Evolutionary conservation across 1,284 basidiomycete genomes (phyloP), one percentile per base, ranked within the genome.

Genomic region (Peniophora sp.): DNA sequence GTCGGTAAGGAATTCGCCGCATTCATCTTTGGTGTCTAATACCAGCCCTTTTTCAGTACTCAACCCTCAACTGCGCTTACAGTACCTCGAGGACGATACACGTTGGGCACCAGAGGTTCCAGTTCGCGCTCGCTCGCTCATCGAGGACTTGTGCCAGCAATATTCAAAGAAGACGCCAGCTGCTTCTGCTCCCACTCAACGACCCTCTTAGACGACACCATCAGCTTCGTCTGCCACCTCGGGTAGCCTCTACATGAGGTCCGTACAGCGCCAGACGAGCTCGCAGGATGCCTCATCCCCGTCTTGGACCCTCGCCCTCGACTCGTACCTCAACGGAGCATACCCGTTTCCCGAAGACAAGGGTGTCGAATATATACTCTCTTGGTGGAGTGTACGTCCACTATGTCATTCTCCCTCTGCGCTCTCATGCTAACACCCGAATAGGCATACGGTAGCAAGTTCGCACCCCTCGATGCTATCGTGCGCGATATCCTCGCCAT

Each of bases 401-500:
- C n/a, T 15, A n/a, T 41, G n/a, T 41, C 39, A n/a, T 32, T 32
- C 27, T 32, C 5, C n/a, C n/a, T n/a, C 35, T 36, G 11, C 35
- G 35, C 11, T 36, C 35, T 36, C 15, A 41, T 32, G 12, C 27
- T 32, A 5, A 32, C 27, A 12, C 39, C n/a, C 20, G 15, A n/a
- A 41, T 6, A 54, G 55, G 23, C 23, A n/a, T 34, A 53, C 41
- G 43, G 24, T 17, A 34, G 37, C 12, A 46, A 48, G 8, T 56
- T 54, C 23, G 51, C 53, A 2, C 47, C 57, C 36, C 42, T 62
- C 17, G 36, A 52, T 15, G 23, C 44, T 8, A 56, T 58, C 20
- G 55, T 55, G 9, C 51, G 57, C n/a, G 57, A 62, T 36, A 50
- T 62, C 20, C 53, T 62, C 14, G 54, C 57, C 8, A 60, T 62